phyloP scores from a whole-genome alignment of 176 grass and related monocot species.

The Paspalum notatum region DNA sequence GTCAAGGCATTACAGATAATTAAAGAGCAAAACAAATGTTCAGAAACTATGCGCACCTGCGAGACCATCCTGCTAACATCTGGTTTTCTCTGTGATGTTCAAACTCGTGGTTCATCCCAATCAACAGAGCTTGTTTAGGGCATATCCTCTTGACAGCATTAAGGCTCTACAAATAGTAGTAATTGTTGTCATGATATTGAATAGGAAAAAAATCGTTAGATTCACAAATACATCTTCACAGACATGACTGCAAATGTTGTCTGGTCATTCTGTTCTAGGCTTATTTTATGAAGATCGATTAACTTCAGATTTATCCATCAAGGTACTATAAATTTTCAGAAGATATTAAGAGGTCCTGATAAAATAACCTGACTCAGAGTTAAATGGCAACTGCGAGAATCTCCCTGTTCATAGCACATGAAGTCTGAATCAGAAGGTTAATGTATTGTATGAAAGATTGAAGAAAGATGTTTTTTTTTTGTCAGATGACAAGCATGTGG shows the following conservation, averaged over 20 bases:
- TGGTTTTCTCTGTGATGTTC: conserved; percentile 78
- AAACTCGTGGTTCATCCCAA: conserved; percentile 90
- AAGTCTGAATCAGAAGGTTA: conserved; percentile 12
- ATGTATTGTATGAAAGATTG: not conserved
- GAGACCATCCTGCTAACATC: conserved; percentile 73
- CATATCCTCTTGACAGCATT: conserved; percentile 79
- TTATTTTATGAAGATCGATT: not conserved
- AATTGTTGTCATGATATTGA: not conserved
- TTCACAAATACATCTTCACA: not conserved
- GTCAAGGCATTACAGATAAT: not conserved
- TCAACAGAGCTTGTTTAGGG: conserved; percentile 73
- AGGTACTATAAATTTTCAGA: not conserved
- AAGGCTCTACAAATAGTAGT: conserved; percentile 51
- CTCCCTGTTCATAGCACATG: conserved; percentile 27
- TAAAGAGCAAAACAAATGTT: not conserved
- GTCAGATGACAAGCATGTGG: not conserved
- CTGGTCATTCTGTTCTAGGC: not conserved
- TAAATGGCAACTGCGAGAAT: conserved; percentile 46
- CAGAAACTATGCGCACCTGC: conserved; percentile 30
- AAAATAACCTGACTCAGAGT: conserved; percentile 38
- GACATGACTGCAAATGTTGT: not conserved
- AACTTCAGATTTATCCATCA: not conserved
- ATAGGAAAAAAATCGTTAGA: not conserved
- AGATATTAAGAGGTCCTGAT: not conserved
- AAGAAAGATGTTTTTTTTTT: not conserved